These are phyloP conservation scores for Dothiorella sarmentorum DNA, from an alignment of 2,329 filamentous ascomycete species.

Conservation along the genomic window DNA sequence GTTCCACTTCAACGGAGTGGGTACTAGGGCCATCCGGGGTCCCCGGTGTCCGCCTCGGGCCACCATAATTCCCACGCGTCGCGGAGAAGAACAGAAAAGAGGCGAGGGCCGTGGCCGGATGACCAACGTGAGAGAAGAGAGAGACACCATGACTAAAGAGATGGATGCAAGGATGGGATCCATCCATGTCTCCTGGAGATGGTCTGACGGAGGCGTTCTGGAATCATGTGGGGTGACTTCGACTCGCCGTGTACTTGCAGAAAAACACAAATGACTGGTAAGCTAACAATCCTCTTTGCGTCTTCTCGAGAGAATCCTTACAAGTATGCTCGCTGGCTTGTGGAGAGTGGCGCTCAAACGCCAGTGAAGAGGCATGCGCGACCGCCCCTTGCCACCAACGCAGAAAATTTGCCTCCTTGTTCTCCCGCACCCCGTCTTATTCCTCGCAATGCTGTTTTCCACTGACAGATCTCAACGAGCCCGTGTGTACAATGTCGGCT, in stretches of 20 bases:
- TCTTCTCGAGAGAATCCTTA: neutral
- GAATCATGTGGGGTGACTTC: slow-evolving; percentile 13
- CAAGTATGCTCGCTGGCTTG: neutral
- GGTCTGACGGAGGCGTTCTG: slow-evolving; percentile 9
- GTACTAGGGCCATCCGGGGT: neutral
- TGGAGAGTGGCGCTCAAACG: no score
- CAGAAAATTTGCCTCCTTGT: no score
- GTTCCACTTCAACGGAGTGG: neutral
- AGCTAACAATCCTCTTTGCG: neutral
- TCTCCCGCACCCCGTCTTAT: no score
- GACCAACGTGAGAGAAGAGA: slow-evolving; percentile 1
- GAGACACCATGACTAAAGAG: neutral
- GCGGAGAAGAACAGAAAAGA: neutral
- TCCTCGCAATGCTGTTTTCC: no score
- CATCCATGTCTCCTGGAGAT: neutral
- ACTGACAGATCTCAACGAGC: no score
- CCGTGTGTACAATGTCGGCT: no score
- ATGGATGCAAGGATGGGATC: neutral
- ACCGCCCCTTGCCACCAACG: no score
- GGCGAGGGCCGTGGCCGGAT: neutral
- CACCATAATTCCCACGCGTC: neutral
- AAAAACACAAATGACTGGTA: neutral
- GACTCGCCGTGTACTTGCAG: neutral
- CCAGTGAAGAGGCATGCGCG: no score
- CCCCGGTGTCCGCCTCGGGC: neutral